Evolutionary conservation across 2,329 filamentous ascomycete genomes (phyloP), one percentile per base, ranked within the genome.

Genomic region (Colletotrichum paranaense): DNA sequence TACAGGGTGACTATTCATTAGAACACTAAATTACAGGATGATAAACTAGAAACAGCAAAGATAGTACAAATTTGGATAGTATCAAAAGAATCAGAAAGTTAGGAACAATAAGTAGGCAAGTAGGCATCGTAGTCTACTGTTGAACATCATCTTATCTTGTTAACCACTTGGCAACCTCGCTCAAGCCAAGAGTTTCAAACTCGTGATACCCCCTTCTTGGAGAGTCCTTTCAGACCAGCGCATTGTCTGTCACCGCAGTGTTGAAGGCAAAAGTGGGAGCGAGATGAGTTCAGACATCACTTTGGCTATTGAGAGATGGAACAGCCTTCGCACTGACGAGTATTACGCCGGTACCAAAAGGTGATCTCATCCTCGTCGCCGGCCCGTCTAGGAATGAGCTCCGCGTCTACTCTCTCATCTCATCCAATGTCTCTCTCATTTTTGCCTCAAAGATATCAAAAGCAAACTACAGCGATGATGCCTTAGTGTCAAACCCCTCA

Each of bases 341-440:
- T 5, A 19, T n/a, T 5, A 11, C 28, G 0, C 35, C 65, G 24
- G 66, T 60, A 14, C 35, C 70, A 16, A 60, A n/a, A 2, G 60
- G 70, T 42, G 59, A 73, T 2, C 55, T 73, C 14, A 26, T 60
- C 42, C 70, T 73, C 32, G 26, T 60, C 53, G 67, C 62, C 28
- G 70, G 70, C 5, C 42, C 26, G 7, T 16, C 22, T 6, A 6
- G 24, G 26, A 16, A 69, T 7, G 26, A 62, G 4, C 35, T 69
- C 9, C 59, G 60, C 42, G 53, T 69, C 4, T 30, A 73, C 12
- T 6, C 42, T 2, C 58, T 64, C 14, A 32, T 73, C 9, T 38
- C 64, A 24, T 5, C 24, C 22, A 64, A 69, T 22, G 65, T 38
- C 3, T 73, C 69, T 3, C 30, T 52, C 19, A 59, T 73, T 4